Evolutionary conservation across 2,329 filamentous ascomycete genomes (phyloP).

Genomic region (Fusarium sp.): DNA sequence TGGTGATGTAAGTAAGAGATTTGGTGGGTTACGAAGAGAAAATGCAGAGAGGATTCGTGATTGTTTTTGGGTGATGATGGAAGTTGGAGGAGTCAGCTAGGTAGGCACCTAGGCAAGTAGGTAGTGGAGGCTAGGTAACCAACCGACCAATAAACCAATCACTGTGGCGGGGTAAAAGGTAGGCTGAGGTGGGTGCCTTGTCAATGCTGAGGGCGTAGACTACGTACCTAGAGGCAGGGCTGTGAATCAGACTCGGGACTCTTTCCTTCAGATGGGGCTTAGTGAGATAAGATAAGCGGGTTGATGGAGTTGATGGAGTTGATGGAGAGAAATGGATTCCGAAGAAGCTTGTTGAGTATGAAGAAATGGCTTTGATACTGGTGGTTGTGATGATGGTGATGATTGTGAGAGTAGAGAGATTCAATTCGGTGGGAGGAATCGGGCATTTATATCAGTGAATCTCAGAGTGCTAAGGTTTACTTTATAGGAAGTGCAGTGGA

Average conservation of each 20-base stretch:
- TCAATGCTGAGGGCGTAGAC: neutral
- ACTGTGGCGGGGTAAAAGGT: constrained; percentile 37
- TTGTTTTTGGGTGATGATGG: constrained; percentile 32
- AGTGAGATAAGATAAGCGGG: neutral
- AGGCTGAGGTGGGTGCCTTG: constrained; percentile 25
- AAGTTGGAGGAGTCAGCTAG: constrained; percentile 37
- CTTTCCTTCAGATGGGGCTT: constrained; percentile 13
- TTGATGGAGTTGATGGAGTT: neutral
- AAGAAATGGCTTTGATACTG: neutral
- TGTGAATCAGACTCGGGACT: constrained; percentile 18
- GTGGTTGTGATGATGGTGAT: neutral
- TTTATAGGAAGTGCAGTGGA: constrained; percentile 14
- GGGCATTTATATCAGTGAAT: neutral
- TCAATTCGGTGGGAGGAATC: neutral
- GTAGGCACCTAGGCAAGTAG: neutral
- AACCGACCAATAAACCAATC: constrained; percentile 29
- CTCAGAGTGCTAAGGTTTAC: neutral
- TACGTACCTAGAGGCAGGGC: constrained; percentile 29
- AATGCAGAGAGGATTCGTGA: constrained; percentile 5
- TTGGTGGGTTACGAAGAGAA: neutral
- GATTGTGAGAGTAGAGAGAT: neutral
- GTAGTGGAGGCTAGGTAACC: constrained; percentile 8
- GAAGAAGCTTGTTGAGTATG: neutral
- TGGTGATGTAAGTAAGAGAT: constrained; percentile 9
- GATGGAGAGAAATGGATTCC: neutral